Conservation (phyloP, 2,329 filamentous ascomycete species). For the Aspergillus luchuensis region DNA sequence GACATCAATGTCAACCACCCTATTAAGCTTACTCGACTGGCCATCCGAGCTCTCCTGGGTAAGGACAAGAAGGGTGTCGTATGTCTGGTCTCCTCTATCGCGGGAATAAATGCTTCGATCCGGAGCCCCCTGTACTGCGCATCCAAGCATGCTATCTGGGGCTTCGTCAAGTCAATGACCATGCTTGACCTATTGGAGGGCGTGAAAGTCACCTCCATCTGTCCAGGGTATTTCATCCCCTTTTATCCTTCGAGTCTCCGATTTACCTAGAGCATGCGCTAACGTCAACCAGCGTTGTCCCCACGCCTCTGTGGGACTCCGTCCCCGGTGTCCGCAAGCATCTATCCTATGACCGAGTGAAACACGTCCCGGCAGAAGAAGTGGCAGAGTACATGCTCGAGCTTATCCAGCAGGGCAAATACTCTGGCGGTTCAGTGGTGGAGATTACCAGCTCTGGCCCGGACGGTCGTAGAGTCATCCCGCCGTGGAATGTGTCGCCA, state of each 20-base stretch:
- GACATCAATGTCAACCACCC: conserved; percentile 11
- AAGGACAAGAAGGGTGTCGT: conserved; percentile 12
- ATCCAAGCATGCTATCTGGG: conserved; percentile 13
- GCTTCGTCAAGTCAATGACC: conserved; percentile 6
- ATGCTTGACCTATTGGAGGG: conserved; percentile 4
- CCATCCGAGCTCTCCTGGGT: conserved; percentile 4
- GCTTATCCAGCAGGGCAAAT: not conserved
- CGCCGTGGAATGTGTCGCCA: not conserved
- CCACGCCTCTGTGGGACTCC: not conserved
- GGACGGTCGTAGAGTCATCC: not conserved
- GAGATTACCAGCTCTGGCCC: not conserved
- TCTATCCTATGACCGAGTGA: not conserved
- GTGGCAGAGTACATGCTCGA: conserved; percentile 2
- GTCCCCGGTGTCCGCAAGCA: not conserved
- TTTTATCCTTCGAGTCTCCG: not conserved
- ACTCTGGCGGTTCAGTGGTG: conserved; percentile 3
- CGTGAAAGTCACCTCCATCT: conserved; percentile 10
- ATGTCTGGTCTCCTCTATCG: not conserved
- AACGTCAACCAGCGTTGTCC: not conserved
- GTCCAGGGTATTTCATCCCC: conserved; percentile 5
- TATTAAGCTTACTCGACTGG: conserved; percentile 11
- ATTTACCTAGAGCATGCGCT: not conserved
- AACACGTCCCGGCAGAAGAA: not conserved
- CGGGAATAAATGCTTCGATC: not conserved
- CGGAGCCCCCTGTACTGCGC: conserved; percentile 5